Conservation (phyloP, 192 early-diverging fungal genomes). For the Coemansia sp. region DNA sequence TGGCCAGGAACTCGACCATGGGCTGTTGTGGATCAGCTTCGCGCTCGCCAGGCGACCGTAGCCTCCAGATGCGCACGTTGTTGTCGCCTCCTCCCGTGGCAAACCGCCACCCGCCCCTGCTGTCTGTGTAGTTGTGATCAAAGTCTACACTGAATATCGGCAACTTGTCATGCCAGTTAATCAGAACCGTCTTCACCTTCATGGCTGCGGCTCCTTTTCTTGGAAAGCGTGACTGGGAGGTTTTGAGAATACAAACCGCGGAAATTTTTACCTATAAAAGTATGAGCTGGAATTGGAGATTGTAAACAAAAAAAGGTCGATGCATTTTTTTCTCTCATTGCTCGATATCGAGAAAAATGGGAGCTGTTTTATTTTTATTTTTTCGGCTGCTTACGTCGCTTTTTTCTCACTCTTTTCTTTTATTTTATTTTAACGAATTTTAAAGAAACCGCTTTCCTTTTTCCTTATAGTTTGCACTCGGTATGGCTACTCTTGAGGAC, state of each 20-base stretch:
- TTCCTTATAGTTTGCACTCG: background rate
- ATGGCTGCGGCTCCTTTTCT: constrained; percentile 25
- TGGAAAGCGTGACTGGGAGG: background rate
- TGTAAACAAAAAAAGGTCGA: background rate
- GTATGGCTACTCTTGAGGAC: constrained; percentile 55
- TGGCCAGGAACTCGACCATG: constrained; percentile 78
- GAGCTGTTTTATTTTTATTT: too few species aligned
- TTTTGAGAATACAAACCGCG: background rate
- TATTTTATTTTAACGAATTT: too few species aligned
- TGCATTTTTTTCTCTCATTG: background rate
- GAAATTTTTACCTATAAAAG: background rate
- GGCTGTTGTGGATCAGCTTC: constrained; percentile 31
- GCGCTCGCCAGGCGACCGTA: constrained; percentile 19
- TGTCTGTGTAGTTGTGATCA: constrained; percentile 59
- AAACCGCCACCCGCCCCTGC: constrained; percentile 61
- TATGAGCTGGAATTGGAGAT: background rate
- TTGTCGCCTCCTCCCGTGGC: constrained; percentile 91
- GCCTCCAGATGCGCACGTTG: constrained; percentile 75
- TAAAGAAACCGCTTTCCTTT: background rate
- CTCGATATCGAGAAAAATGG: too few species aligned
- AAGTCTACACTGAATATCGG: constrained; percentile 93
- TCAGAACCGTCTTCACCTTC: constrained; percentile 77
- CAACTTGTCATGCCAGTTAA: constrained; percentile 93
- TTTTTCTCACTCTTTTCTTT: too few species aligned
- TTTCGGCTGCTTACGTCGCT: too few species aligned